A percentile compares a stretch with the other conserved stretches of the same genome.
phyloP scores from a whole-genome alignment of 2,329 filamentous ascomycete genomes.

The Botrytis medusae region DNA sequence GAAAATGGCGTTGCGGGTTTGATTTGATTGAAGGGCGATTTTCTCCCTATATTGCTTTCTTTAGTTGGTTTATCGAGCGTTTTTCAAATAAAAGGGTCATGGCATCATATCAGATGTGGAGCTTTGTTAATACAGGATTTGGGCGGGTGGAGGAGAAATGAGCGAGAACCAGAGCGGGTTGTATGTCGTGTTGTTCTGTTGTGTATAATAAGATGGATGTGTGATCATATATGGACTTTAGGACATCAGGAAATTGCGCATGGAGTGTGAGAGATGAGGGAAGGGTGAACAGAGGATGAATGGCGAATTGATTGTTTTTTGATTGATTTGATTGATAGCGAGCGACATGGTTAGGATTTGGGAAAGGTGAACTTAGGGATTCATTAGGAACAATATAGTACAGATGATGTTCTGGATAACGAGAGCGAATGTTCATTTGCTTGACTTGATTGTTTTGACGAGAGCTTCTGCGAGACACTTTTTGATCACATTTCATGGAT shows the following conservation, averaged over 20 bases:
- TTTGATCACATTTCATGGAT: background rate
- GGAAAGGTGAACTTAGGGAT: background rate
- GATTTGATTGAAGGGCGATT: background rate
- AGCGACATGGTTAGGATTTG: background rate
- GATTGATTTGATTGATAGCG: background rate
- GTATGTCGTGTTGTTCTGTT: background rate
- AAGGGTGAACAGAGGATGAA: background rate
- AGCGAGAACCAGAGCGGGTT: background rate
- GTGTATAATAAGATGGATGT: constrained; percentile 17
- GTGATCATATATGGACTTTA: background rate
- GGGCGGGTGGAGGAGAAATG: background rate
- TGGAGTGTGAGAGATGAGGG: background rate
- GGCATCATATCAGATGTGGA: background rate
- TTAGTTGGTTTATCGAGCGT: background rate
- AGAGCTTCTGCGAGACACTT: background rate
- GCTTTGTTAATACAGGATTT: background rate
- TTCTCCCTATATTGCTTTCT: background rate
- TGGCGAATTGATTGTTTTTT: background rate
- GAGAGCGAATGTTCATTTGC: background rate
- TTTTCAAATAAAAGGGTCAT: background rate
- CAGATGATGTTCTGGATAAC: constrained; percentile 9
- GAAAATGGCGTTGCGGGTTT: background rate
- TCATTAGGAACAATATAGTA: background rate
- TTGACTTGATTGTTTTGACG: background rate
- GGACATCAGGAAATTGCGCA: background rate